These are phyloP conservation scores for Leccinum fibrillosum DNA, from an alignment of 768 basidiomycete genomes.

Conservation along the genomic window DNA sequence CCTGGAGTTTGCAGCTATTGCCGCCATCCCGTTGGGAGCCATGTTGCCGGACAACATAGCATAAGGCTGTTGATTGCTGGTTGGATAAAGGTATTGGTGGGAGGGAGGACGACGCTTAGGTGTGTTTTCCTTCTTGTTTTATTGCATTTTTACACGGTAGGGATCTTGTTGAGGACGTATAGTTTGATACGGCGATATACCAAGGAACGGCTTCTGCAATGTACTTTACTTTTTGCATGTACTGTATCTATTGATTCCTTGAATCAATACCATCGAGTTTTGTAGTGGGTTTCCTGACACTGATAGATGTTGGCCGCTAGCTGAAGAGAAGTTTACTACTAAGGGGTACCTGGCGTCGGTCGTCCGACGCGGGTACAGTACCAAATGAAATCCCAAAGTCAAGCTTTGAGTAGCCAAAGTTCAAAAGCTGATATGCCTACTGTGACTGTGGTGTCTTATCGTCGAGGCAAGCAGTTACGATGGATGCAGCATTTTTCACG, in stretches of 20 bases:
- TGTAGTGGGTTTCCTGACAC: neutral
- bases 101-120: neutral
- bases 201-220: conserved; percentile 1
- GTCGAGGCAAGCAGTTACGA: too few relatives aligned
- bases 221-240: conserved; percentile 25
- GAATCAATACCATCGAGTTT: conserved; percentile 17
- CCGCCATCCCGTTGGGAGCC: conserved; percentile 17
- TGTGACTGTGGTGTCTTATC: too few relatives aligned
- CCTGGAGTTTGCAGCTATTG: conserved; percentile 13
- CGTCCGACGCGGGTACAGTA: neutral
- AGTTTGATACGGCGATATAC: neutral
- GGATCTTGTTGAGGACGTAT: neutral
- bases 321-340: too few relatives aligned
- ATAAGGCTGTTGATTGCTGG: conserved; percentile 13
- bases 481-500: too few relatives aligned
- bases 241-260: conserved; percentile 8
- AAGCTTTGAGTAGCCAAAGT: neutral
- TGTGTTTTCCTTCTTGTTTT: conserved; percentile 16
- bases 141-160: conserved; percentile 3
- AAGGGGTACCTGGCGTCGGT: too few relatives aligned
- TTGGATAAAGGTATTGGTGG: neutral
- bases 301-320: too few relatives aligned
- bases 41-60: conserved; percentile 22
- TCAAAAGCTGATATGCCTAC: too few relatives aligned
- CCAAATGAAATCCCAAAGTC: neutral